Evolutionary conservation across 2,329 filamentous ascomycete genomes (phyloP), one percentile per base, ranked within the genome.

Genomic region (Ceratocystis cubensis): DNA sequence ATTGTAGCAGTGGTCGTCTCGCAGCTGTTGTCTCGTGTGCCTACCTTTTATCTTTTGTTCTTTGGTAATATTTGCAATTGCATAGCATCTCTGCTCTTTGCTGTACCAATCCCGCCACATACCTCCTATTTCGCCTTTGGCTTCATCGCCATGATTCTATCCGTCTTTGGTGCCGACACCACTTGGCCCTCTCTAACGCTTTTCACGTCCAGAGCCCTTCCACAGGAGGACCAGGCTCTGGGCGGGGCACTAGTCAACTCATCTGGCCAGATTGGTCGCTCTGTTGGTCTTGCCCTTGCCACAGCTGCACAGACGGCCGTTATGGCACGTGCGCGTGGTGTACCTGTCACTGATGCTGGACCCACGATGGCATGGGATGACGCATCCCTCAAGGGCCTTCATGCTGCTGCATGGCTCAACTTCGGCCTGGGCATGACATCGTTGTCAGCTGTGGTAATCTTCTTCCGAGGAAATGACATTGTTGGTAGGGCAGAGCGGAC

Each of bases 211-310:
- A 82, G 83, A 68, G 78, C 81, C 0, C 77, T 89, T 0, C 82
- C 85, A 0, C 76, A 77, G 0, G 81, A 84, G 63, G 85, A 89
- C 69, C 86, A 89, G 71, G 84, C 85, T 1, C 73, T 89, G 0
- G 86, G 86, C 0, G 87, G 86, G 0, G 87, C 85, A 0, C 78
- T 88, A 7, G 83, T 89, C 72, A 88, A 88, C 68, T 81, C 85
- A 0, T 81, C 85, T 13, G 83, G 83, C 0, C 85, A 88, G 71
- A 76, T 88, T 41, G 86, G 86, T 0, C 78, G 86, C 5, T 81
- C 86, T 0, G 80, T 89, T n/a, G 82, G 84, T 1, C 76, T 89
- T 0, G 86, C 86, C 0, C 77, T 89, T 41, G 82, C 80, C 2
- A 88, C 86, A 0, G 84, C 84, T 0, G 76, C 88, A 1, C 85